These are phyloP conservation scores for Persicaria tinctoria DNA, from an alignment of 148 eudicot species.

Conservation along the genomic window DNA sequence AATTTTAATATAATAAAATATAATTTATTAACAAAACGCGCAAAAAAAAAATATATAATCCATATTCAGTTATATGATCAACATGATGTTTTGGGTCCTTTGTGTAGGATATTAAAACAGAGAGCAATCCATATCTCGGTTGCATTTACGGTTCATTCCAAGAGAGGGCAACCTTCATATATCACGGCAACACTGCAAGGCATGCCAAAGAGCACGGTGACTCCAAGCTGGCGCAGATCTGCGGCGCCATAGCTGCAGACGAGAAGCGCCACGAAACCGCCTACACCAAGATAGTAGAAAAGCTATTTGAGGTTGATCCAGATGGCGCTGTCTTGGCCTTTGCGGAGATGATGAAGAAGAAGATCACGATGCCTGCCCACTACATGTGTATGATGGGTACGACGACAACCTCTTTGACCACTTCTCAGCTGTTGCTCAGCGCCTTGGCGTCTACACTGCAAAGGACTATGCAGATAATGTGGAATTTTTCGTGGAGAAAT, in stretches of 20 bases:
- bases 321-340: slow-evolving; percentile 23
- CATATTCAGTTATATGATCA: too few relatives aligned
- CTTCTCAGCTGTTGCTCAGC: slow-evolving; percentile 33
- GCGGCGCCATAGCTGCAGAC: slow-evolving; percentile 37
- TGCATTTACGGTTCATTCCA: slow-evolving; percentile 41
- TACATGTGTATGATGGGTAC: slow-evolving; percentile 29
- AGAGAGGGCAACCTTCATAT: slow-evolving; percentile 38
- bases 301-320: slow-evolving; percentile 39
- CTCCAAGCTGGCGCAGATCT: slow-evolving; percentile 26
- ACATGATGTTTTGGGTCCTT: background rate
- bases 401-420: slow-evolving; percentile 31
- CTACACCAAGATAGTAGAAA: slow-evolving; percentile 33
- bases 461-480: slow-evolving; percentile 34
- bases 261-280: slow-evolving; percentile 41
- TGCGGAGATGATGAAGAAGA: slow-evolving; percentile 42
- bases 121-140: slow-evolving; percentile 33
- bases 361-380: slow-evolving; percentile 35
- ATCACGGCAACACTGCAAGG: slow-evolving; percentile 37
- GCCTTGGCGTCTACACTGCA: slow-evolving; percentile 37
- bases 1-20: too few relatives aligned
- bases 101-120: slow-evolving; percentile 27
- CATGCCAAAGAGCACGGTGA: slow-evolving; percentile 36
- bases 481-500: slow-evolving; percentile 31
- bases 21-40: too few relatives aligned
- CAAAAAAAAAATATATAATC: too few relatives aligned